These are phyloP conservation scores for Aspergillus costaricaensis DNA, from an alignment of 2,329 filamentous ascomycete species.

Conservation along the genomic window DNA sequence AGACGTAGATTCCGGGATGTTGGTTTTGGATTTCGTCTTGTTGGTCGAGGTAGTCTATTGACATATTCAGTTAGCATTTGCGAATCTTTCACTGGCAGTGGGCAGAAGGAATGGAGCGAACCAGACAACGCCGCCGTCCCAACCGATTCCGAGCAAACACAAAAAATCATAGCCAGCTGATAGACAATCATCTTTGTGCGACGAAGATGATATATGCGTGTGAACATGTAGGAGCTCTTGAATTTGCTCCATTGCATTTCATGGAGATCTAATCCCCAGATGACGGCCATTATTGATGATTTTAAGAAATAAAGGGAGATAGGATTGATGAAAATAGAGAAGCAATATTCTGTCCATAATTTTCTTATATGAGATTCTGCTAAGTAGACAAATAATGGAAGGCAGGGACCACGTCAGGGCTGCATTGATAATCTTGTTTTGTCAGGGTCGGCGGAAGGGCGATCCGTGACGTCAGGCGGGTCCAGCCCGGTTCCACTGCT, in stretches of 20 bases:
- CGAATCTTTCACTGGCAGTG: neutral
- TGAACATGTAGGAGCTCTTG: constrained; percentile 61
- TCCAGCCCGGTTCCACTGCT: neutral
- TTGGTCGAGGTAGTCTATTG: constrained; percentile 56
- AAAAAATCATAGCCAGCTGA: constrained; percentile 60
- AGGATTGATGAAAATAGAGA: too few species aligned
- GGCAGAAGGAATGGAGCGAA: constrained; percentile 30
- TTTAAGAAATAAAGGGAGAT: too few species aligned
- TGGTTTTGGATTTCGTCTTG: constrained; percentile 50
- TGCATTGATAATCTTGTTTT: constrained; percentile 2
- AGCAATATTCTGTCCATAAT: neutral
- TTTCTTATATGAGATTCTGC: neutral
- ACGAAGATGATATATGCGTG: constrained; percentile 56
- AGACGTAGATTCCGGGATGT: constrained; percentile 45
- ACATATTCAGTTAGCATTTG: neutral
- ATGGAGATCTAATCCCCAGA: constrained; percentile 59
- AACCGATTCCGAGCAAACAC: constrained; percentile 58
- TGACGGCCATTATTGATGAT: constrained; percentile 48
- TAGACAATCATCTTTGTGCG: constrained; percentile 62
- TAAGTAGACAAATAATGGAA: neutral
- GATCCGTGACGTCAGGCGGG: constrained; percentile 6
- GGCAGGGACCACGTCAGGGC: neutral
- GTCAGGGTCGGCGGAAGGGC: constrained; percentile 5
- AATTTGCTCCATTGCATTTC: constrained; percentile 63
- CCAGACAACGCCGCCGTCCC: constrained; percentile 58